These are phyloP conservation scores for Bolboschoenoplectus hybrid DNA, from an alignment of 202 grass and related monocot species.

Conservation along the genomic window DNA sequence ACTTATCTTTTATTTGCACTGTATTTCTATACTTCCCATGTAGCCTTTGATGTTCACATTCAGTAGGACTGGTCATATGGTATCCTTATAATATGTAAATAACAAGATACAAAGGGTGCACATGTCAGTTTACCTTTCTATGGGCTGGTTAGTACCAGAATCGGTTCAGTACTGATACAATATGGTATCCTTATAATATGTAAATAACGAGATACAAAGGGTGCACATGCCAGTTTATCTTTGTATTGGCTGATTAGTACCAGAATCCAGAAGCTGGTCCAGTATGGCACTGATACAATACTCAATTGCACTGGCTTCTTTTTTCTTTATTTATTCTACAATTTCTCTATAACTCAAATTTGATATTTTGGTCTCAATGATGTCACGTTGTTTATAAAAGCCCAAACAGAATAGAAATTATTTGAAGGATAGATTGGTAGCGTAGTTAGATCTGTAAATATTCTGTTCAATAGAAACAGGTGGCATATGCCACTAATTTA, in stretches of 20 bases:
- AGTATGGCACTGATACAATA: not conserved
- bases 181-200: not conserved
- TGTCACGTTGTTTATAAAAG: not conserved
- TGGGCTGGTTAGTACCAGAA: not conserved
- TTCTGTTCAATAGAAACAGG: too few relatives aligned
- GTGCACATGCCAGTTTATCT: not conserved
- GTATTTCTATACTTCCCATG: not conserved
- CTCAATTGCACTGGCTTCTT: not conserved
- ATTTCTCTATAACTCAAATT: conserved; percentile 13
- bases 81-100: not conserved
- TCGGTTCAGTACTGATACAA: not conserved
- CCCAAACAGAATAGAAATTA: conserved; percentile 5
- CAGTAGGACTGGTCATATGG: not conserved
- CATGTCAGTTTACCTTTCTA: not conserved
- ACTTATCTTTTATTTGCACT: not conserved
- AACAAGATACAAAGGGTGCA: not conserved
- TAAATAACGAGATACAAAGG: not conserved
- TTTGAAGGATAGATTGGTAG: too few relatives aligned
- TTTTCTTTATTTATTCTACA: not conserved
- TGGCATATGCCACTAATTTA: too few relatives aligned
- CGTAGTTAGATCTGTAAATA: too few relatives aligned
- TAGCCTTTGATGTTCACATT: conserved; percentile 17
- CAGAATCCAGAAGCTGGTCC: not conserved
- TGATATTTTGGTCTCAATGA: not conserved
- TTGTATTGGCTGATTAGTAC: not conserved